A percentile compares a stretch with the other conserved stretches of the same genome.
phyloP scores from a whole-genome alignment of 495 filamentous ascomycete species.

The Bacidia gigantensis region DNA sequence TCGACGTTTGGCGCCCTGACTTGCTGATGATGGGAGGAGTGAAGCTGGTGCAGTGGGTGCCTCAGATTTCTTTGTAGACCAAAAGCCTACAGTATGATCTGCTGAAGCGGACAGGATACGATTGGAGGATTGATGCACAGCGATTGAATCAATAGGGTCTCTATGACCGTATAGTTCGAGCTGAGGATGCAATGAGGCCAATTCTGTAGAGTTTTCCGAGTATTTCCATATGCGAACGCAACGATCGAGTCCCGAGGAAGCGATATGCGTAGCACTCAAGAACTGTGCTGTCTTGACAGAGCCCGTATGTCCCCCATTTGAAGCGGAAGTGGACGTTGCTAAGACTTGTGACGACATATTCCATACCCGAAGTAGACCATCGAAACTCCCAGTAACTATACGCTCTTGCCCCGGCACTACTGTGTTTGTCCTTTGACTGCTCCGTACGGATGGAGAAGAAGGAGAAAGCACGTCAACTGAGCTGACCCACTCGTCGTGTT shows the following conservation, averaged over 20 bases:
- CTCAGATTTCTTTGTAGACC: constrained; percentile 62
- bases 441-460: constrained; percentile 46
- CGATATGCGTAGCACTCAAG: constrained; percentile 59
- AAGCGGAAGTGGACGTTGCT: constrained; percentile 48
- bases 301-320: constrained; percentile 56
- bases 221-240: constrained; percentile 84
- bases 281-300: constrained; percentile 72
- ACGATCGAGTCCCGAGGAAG: constrained; percentile 68
- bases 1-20: constrained; percentile 56
- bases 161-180: constrained; percentile 84
- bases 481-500: constrained; percentile 95
- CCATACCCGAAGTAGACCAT: constrained; percentile 80
- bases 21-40: constrained; percentile 46
- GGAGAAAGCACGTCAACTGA: constrained; percentile 72
- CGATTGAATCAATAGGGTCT: constrained; percentile 55
- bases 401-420: constrained; percentile 42
- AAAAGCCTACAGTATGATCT: constrained; percentile 70
- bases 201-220: constrained; percentile 41
- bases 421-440: constrained; percentile 31
- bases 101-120: constrained; percentile 70
- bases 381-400: constrained; percentile 80
- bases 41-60: constrained; percentile 53
- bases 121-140: constrained; percentile 59
- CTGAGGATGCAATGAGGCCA: constrained; percentile 51
- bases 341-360: constrained; percentile 67